Conservation (phyloP, 2,329 filamentous ascomycete species). For the Verticillium dahliae region DNA sequence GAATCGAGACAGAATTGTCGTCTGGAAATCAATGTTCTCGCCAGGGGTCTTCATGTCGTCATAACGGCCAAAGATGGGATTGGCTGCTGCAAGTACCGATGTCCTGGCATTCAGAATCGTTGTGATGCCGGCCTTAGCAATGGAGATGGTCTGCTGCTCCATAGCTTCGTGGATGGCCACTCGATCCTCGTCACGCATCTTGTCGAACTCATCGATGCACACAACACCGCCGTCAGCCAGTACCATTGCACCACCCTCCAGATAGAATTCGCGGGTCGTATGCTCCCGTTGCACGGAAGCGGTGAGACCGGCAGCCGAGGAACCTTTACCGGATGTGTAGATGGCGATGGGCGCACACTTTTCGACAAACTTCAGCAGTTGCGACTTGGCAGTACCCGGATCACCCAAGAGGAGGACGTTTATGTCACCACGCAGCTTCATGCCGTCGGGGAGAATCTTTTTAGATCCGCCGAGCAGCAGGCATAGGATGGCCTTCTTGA, state of each 20-base stretch:
- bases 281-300: slow-evolving; percentile 93
- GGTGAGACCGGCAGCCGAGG: slow-evolving; percentile 95
- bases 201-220: slow-evolving; percentile 99
- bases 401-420: slow-evolving; percentile 96
- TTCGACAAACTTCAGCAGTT: slow-evolving; percentile 94
- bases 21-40: slow-evolving; percentile 99
- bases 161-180: slow-evolving; percentile 99
- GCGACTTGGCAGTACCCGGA: slow-evolving; percentile 95
- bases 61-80: slow-evolving; percentile 95
- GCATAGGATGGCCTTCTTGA: slow-evolving; percentile 96
- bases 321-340: slow-evolving; percentile 97
- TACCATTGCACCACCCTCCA: slow-evolving; percentile 98
- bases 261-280: slow-evolving; percentile 89
- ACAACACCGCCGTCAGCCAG: slow-evolving; percentile 96
- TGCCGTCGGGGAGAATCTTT: slow-evolving; percentile 94
- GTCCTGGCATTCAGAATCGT: slow-evolving; percentile 96
- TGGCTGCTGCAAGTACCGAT: slow-evolving; percentile 90
- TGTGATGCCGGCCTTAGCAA: slow-evolving; percentile 96
- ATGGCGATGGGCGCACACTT: slow-evolving; percentile 95
- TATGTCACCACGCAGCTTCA: slow-evolving; percentile 96
- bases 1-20: slow-evolving; percentile 94
- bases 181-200: slow-evolving; percentile 97
- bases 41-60: slow-evolving; percentile 96
- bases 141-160: slow-evolving; percentile 99
- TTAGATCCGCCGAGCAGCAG: slow-evolving; percentile 91